Conservation (phyloP, 75 land plant genomes). For the Selaginella tamariscina region DNA sequence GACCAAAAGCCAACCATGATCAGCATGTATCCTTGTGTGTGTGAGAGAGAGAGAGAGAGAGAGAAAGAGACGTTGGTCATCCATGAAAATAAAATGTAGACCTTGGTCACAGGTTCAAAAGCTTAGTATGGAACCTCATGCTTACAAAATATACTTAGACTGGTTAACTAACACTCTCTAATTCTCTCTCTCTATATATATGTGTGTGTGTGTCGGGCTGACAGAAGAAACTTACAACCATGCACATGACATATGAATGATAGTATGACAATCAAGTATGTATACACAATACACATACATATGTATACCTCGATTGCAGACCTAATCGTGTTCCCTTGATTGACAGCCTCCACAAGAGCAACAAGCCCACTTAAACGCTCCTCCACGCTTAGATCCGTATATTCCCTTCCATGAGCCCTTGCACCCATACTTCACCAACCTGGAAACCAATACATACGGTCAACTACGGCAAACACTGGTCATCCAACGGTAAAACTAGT, state of each 20-base stretch:
- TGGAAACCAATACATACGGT: too few relatives aligned
- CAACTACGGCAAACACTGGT: too few relatives aligned
- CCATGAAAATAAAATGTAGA: not conserved
- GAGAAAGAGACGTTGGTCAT: not conserved
- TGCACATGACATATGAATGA: too few relatives aligned
- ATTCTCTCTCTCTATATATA: too few relatives aligned
- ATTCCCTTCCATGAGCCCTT: conserved; percentile 92
- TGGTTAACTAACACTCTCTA: too few relatives aligned
- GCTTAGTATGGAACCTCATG: too few relatives aligned
- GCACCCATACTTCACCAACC: conserved; percentile 81
- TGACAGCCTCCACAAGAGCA: conserved; percentile 63
- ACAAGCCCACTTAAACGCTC: conserved; percentile 92
- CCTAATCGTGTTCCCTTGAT: conserved; percentile 86
- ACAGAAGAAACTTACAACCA: too few relatives aligned
- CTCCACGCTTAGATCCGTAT: conserved; percentile 81
- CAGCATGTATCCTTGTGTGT: not conserved
- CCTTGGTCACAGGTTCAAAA: not conserved
- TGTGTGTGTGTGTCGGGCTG: too few relatives aligned
- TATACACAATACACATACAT: not conserved
- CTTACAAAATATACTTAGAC: too few relatives aligned
- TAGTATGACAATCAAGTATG: too few relatives aligned
- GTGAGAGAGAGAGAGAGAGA: not conserved
- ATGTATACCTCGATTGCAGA: conserved; percentile 65
- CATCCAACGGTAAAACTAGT: too few relatives aligned
- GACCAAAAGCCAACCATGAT: not conserved